A percentile compares a stretch with the other conserved stretches of the same genome.
These are phyloP conservation scores for Lactifluus volemus DNA, from an alignment of 768 basidiomycete genomes.

Conservation along the genomic window DNA sequence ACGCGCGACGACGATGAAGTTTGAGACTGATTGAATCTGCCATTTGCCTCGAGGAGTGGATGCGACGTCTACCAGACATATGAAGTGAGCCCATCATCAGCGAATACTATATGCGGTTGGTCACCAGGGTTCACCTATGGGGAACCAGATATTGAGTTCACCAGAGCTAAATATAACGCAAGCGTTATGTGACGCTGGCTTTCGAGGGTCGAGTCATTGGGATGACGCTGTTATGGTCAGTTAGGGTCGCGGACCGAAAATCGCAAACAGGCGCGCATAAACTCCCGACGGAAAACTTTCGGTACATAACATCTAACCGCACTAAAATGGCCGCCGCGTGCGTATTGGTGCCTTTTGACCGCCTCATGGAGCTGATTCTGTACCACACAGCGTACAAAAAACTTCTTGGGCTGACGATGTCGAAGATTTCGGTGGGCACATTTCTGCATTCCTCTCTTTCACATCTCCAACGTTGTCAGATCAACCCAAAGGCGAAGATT, in stretches of 20 bases:
- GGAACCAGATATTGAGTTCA: not conserved
- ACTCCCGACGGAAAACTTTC: not conserved
- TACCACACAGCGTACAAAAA: constrained; percentile 26
- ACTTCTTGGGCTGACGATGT: constrained; percentile 36
- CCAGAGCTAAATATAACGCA: not conserved
- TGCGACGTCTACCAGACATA: not conserved
- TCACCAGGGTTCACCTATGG: not conserved
- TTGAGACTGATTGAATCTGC: too few relatives aligned
- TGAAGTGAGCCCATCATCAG: not conserved
- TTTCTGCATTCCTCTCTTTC: not conserved
- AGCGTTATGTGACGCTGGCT: not conserved
- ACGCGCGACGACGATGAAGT: too few relatives aligned
- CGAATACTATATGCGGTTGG: not conserved
- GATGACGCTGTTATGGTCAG: too few relatives aligned
- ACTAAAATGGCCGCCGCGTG: constrained; percentile 5
- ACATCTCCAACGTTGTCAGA: constrained; percentile 25
- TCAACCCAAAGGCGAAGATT: constrained; percentile 56
- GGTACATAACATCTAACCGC: too few relatives aligned
- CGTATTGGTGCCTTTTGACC: not conserved
- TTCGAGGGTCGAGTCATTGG: too few relatives aligned
- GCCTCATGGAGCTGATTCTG: not conserved
- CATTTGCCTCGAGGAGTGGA: too few relatives aligned
- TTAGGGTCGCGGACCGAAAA: too few relatives aligned
- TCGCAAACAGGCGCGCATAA: too few relatives aligned
- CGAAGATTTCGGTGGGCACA: constrained; percentile 27